Base-by-base conservation (phyloP, 768 basidiomycete genomes). In the Fomitopsis serialis region DNA sequence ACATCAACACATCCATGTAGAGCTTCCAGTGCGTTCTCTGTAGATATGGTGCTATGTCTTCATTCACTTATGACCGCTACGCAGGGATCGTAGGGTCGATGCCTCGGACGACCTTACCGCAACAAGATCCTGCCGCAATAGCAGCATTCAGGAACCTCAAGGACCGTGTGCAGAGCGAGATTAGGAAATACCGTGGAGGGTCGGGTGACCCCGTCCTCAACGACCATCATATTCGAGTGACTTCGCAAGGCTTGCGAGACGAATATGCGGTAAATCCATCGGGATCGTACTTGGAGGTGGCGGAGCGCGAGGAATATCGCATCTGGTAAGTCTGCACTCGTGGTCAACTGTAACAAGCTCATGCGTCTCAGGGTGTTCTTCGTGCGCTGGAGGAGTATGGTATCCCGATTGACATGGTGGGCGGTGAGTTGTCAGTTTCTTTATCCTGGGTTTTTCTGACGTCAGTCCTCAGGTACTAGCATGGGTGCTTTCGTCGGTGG, bases 251-350 rank as follows among this genome's bases (percentile, higher is more conserved):
- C 72, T 99, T 36, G 97, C 97, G 1, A 75, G 97, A 52, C 73
- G 94, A 47, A 80, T 98, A 35, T 97, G 94, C 63, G 97, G 95
- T 13, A 90, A 85, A 62, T 92, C 90, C 8, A 89, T 98, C 54
- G 97, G 95, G 1, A 72, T 99, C 42, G 94, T 98, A 7, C 79
- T 99, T 1, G 97, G 97, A 19, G 97, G 97, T 6, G 97, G 97
- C n/a, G 97, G 97, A 17, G 97, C 95, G 15, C 80, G 97, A 40
- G 97, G 87, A n/a, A 74, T 89, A 42, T 79, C 85, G 0, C 87
- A 90, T 65, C 69, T 89, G 43, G 81, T 82, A 57, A 48, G 75
- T 62, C 17, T n/a, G n/a, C 21, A 22, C 22, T 32, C 25, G 35
- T 3, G 12, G n/a, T 19, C n/a, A 5, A 12, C 23, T n/a, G 27